Conservation (phyloP, 2,329 filamentous ascomycete genomes). For the Diaporthe sp. region DNA sequence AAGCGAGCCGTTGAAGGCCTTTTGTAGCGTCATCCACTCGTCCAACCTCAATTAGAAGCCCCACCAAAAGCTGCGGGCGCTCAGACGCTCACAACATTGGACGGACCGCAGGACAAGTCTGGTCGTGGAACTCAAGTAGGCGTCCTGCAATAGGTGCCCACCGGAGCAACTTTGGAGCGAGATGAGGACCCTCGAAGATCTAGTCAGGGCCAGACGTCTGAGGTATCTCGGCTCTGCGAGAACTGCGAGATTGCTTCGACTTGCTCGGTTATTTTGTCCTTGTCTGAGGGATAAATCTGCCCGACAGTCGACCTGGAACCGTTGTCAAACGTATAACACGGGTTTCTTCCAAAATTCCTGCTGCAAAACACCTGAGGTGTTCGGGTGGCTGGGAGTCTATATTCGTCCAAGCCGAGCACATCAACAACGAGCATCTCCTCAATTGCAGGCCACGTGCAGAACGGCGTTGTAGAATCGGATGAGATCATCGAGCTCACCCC, state of each 20-base stretch:
- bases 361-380: neutral
- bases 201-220: neutral
- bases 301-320: neutral
- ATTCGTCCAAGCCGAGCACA: neutral
- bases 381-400: neutral
- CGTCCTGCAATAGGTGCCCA: neutral
- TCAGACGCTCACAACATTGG: constrained; percentile 18
- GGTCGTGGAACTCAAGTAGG: neutral
- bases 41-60: constrained; percentile 16
- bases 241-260: constrained; percentile 19
- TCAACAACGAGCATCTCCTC: neutral
- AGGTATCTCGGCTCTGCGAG: constrained; percentile 1
- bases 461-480: constrained; percentile 9
- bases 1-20: constrained; percentile 24
- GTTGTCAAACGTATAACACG: neutral
- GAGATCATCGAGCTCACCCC: constrained; percentile 15
- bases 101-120: neutral
- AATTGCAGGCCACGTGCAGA: constrained; percentile 14
- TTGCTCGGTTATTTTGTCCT: constrained; percentile 15
- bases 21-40: neutral
- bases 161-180: neutral
- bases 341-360: neutral
- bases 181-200: constrained; percentile 8
- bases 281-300: neutral
- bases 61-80: constrained; percentile 14